phyloP scores from a whole-genome alignment of 805 yeast species.

The Cyberlindnera suaveolens region DNA sequence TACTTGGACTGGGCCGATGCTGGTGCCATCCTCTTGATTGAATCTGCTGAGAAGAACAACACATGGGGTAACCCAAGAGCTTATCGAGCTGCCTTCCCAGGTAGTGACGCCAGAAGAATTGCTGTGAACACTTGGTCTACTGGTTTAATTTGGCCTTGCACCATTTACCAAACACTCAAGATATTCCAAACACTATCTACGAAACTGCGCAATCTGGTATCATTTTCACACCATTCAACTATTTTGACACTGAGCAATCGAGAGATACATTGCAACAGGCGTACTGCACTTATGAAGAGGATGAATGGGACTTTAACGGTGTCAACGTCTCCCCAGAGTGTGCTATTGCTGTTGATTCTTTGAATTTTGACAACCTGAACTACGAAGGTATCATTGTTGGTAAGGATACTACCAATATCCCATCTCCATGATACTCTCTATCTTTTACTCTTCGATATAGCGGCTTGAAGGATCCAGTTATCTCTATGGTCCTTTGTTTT shows the following conservation, averaged over 20 bases:
- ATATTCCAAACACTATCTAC: slow-evolving; percentile 25
- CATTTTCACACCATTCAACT: slow-evolving; percentile 24
- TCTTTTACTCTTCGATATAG: too few species aligned
- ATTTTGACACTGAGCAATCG: slow-evolving; percentile 21
- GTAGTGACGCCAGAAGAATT: slow-evolving; percentile 18
- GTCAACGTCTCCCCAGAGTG: slow-evolving; percentile 13
- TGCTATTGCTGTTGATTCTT: slow-evolving; percentile 11
- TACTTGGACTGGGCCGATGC: slow-evolving; percentile 20
- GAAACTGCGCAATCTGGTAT: slow-evolving; percentile 22
- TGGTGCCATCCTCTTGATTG: slow-evolving; percentile 22
- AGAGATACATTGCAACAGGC: slow-evolving; percentile 21
- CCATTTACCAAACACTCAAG: slow-evolving; percentile 26
- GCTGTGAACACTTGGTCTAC: slow-evolving; percentile 20
- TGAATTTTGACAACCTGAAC: slow-evolving; percentile 13
- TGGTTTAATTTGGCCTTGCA: slow-evolving; percentile 26
- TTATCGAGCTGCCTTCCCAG: slow-evolving; percentile 21
- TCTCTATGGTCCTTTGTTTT: too few species aligned
- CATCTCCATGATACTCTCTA: slow-evolving; percentile 14
- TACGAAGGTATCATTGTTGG: slow-evolving; percentile 17
- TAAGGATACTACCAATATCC: slow-evolving; percentile 21
- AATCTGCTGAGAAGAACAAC: slow-evolving; percentile 20
- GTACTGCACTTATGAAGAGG: slow-evolving; percentile 17
- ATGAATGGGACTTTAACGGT: slow-evolving; percentile 22
- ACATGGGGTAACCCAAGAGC: slow-evolving; percentile 26
- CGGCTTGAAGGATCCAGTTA: too few species aligned